phyloP scores from a whole-genome alignment of 257 asterid species.

The Cruciata laevipes region DNA sequence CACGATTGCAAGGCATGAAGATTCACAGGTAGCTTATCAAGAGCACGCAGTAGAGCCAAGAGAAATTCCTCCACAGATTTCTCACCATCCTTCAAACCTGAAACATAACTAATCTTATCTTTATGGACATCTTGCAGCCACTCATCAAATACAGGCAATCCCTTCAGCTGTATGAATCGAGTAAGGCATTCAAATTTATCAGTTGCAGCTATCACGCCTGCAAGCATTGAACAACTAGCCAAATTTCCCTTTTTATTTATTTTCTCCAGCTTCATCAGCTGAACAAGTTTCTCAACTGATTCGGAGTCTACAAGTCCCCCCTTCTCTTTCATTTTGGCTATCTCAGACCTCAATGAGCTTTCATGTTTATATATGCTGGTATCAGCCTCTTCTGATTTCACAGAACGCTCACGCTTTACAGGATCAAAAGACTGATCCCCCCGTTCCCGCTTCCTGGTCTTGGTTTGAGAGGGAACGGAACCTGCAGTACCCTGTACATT shows the following conservation, averaged over 20 bases:
- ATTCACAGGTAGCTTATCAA: slow-evolving; percentile 84
- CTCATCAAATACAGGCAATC: slow-evolving; percentile 69
- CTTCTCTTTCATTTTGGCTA: slow-evolving; percentile 60
- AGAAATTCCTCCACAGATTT: slow-evolving; percentile 74
- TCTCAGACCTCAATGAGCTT: slow-evolving; percentile 49
- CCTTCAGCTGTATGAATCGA: slow-evolving; percentile 67
- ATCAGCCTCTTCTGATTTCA: slow-evolving; percentile 52
- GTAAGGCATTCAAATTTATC: slow-evolving; percentile 69
- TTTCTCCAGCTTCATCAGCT: slow-evolving; percentile 61
- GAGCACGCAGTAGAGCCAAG: slow-evolving; percentile 72
- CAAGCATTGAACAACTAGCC: slow-evolving; percentile 59
- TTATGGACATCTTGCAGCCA: slow-evolving; percentile 94
- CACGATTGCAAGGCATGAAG: slow-evolving; percentile 85
- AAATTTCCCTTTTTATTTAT: slow-evolving; percentile 56
- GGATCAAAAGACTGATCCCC: slow-evolving; percentile 59
- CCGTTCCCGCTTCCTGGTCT: slow-evolving; percentile 88
- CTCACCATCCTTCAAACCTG: slow-evolving; percentile 30
- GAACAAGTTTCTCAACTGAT: slow-evolving; percentile 82
- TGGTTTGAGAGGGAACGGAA: slow-evolving; percentile 52
- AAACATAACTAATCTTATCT: slow-evolving; percentile 39
- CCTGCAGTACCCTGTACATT: slow-evolving; percentile 47
- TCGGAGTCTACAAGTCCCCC: slow-evolving; percentile 63
- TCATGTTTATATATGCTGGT: slow-evolving; percentile 38
- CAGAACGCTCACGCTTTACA: slow-evolving; percentile 57
- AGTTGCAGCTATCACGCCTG: slow-evolving; percentile 67